phyloP scores from a whole-genome alignment of 495 filamentous ascomycete species.

The Baudoinia panamericana region DNA sequence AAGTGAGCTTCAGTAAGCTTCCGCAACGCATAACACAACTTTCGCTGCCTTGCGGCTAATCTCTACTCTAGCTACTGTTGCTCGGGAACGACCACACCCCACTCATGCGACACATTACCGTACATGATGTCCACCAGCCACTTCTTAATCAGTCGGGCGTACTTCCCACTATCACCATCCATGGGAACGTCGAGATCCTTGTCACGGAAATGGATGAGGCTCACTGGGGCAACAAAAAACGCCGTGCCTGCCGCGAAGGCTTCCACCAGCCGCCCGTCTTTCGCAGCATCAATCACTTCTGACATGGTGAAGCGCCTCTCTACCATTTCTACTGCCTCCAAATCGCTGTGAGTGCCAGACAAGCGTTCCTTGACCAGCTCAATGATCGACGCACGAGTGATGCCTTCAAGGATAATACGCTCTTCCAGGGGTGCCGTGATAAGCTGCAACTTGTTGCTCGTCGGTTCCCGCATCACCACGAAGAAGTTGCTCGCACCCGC shows the following conservation, averaged over 20 bases:
- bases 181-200: conserved; percentile 54
- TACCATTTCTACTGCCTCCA: conserved; percentile 54
- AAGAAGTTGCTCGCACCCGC: conserved; percentile 92
- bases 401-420: conserved; percentile 70
- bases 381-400: conserved; percentile 65
- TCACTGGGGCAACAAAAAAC: conserved; percentile 71
- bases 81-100: conserved; percentile 53
- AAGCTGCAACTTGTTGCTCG: conserved; percentile 53
- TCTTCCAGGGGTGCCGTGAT: conserved; percentile 72
- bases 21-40: no score
- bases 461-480: conserved; percentile 59
- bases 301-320: conserved; percentile 69
- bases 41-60: no score
- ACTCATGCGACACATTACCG: conserved; percentile 64
- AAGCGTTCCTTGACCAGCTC: conserved; percentile 57
- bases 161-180: conserved; percentile 43
- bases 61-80: no score
- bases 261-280: conserved; percentile 68
- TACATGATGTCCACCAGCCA: conserved; percentile 82
- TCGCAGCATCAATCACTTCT: conserved; percentile 58
- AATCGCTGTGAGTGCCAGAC: conserved; percentile 20
- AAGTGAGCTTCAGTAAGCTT: no score
- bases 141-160: conserved; percentile 56
- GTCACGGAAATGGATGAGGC: conserved; percentile 57
- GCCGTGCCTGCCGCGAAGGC: conserved; percentile 81